Evolutionary conservation across 2,329 filamentous ascomycete genomes (phyloP).

Genomic region (Fusarium sp.): DNA sequence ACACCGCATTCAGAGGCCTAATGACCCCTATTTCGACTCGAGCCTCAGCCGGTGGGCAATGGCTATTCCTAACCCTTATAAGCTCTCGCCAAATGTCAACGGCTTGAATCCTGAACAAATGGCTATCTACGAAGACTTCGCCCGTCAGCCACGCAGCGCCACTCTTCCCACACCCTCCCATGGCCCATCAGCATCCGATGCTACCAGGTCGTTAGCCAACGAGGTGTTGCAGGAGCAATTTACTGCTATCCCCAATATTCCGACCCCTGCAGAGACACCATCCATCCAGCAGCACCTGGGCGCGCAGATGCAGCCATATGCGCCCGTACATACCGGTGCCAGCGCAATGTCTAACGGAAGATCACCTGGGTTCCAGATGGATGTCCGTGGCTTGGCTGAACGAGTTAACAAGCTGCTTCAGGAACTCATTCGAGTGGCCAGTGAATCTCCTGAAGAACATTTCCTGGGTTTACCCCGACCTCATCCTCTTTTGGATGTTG

Average conservation of each 20-base stretch:
- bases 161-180: slow-evolving; percentile 69
- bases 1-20: slow-evolving; percentile 81
- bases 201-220: slow-evolving; percentile 73
- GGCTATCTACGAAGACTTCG: slow-evolving; percentile 97
- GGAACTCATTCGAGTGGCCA: slow-evolving; percentile 70
- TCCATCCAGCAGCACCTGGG: slow-evolving; percentile 66
- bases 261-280: slow-evolving; percentile 73
- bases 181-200: slow-evolving; percentile 71
- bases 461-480: slow-evolving; percentile 72
- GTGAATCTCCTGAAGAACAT: slow-evolving; percentile 70
- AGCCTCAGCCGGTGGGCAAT: slow-evolving; percentile 91
- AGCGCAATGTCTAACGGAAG: slow-evolving; percentile 66
- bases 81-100: slow-evolving; percentile 77
- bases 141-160: slow-evolving; percentile 81
- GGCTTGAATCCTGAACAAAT: slow-evolving; percentile 93
- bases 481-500: slow-evolving; percentile 72
- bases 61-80: slow-evolving; percentile 94
- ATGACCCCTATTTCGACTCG: slow-evolving; percentile 87
- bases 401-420: slow-evolving; percentile 71
- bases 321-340: slow-evolving; percentile 64
- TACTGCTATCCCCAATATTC: slow-evolving; percentile 68
- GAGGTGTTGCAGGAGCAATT: slow-evolving; percentile 76
- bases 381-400: slow-evolving; percentile 67
- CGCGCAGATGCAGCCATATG: slow-evolving; percentile 69
- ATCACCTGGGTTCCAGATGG: slow-evolving; percentile 63